Conservation (phyloP, 2,329 filamentous ascomycete species). For the Trichoderma guizhouense region DNA sequence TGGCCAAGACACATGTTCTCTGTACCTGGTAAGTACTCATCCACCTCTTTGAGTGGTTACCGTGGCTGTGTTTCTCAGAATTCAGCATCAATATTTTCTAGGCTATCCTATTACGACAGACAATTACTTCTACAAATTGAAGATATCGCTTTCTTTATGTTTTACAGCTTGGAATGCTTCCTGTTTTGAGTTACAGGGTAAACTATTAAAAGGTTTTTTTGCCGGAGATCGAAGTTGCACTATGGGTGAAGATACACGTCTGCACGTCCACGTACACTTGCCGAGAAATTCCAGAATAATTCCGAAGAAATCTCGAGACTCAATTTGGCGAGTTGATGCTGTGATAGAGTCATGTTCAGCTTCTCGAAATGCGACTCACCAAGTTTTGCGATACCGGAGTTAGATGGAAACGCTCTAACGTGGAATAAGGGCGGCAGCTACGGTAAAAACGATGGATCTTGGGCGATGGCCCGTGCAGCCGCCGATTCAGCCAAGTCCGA, state of each 20-base stretch:
- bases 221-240: not conserved
- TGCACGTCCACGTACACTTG: not conserved
- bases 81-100: not conserved
- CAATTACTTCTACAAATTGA: not conserved
- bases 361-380: not conserved
- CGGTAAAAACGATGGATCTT: not conserved
- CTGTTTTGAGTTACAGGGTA: not conserved
- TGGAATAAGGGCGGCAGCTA: not conserved
- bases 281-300: not conserved
- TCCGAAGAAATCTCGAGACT: not conserved
- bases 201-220: not conserved
- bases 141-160: not conserved
- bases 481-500: not conserved
- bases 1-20: not conserved
- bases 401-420: not conserved
- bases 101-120: not conserved
- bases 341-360: not conserved
- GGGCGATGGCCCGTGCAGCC: conserved; percentile 11
- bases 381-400: conserved; percentile 14
- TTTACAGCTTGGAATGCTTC: not conserved
- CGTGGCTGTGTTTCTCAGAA: not conserved
- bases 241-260: not conserved
- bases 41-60: not conserved
- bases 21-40: not conserved
- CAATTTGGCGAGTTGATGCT: not conserved